Conservation (phyloP, 768 basidiomycete genomes). For the Pleurotus tuber-regium region DNA sequence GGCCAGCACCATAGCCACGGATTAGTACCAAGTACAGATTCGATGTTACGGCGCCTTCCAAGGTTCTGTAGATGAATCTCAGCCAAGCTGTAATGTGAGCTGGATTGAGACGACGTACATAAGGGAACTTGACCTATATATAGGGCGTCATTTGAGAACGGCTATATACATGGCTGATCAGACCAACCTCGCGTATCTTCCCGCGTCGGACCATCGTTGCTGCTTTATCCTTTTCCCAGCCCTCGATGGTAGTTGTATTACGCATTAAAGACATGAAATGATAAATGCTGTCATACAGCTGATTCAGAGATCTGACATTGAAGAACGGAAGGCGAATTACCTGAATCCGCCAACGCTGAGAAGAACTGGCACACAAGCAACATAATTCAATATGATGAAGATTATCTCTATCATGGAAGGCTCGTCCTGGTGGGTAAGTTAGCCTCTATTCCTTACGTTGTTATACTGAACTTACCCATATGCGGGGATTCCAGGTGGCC, state of each 20-base stretch:
- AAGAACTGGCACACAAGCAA: slow-evolving; percentile 80
- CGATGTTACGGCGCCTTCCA: slow-evolving; percentile 69
- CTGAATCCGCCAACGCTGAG: slow-evolving; percentile 90
- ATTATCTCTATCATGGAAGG: slow-evolving; percentile 69
- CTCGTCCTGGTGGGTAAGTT: slow-evolving; percentile 48
- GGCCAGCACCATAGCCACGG: slow-evolving; percentile 88
- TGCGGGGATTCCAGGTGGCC: slow-evolving; percentile 36
- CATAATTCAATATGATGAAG: slow-evolving; percentile 87
- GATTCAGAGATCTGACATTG: neutral
- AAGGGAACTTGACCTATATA: slow-evolving; percentile 84
- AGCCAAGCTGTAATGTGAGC: slow-evolving; percentile 12
- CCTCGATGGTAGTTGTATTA: slow-evolving; percentile 95
- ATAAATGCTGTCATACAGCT: slow-evolving; percentile 56
- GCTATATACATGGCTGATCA: neutral
- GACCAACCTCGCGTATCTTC: slow-evolving; percentile 71
- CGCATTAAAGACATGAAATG: slow-evolving; percentile 74
- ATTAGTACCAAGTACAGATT: slow-evolving; percentile 73
- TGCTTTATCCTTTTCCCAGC: slow-evolving; percentile 96
- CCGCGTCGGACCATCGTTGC: slow-evolving; percentile 82
- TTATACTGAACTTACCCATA: slow-evolving; percentile 47
- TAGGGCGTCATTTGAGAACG: slow-evolving; percentile 12
- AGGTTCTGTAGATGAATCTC: slow-evolving; percentile 62
- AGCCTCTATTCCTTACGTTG: neutral
- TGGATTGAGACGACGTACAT: slow-evolving; percentile 47
- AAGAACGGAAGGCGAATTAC: slow-evolving; percentile 31